Evolutionary conservation across 2,329 filamentous ascomycete genomes (phyloP), one percentile per base, ranked within the genome.

Genomic region (Ascochyta clinopodiicola): DNA sequence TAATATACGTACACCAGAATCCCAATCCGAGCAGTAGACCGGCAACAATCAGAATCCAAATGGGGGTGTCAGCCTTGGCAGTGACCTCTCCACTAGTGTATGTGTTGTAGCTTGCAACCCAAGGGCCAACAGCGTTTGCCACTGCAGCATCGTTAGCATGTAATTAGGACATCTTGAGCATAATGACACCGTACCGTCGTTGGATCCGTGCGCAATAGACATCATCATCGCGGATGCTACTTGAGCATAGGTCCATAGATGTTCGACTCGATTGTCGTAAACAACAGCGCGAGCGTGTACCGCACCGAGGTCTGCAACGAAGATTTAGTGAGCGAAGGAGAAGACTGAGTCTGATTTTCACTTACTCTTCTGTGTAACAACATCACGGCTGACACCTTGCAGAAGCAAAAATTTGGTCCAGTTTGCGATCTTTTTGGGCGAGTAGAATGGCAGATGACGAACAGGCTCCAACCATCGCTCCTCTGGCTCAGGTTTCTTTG

Each of bases 171-270:
- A 24, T 3, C 22, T 24, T 24, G 6, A 24, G 22, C 3, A 24
- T 6, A 24, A 4, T 24, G 22, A 24, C 22, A 3, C 6, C 22
- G 21, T 35, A 52, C 42, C 51, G 57, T 89, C 86, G 71, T 89
- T 89, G 62, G 86, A 85, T n/a, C 87, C 87, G 75, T 89, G 88
- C 1, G 87, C 87, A 66, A 91, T 90, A 2, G 87, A 89, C 27
- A 88, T 88, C 54, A 88, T 90, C 78, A 86, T 88, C 53, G 88
- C 88, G 22, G 87, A 71, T 17, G 76, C 53, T n/a, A 74, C 67
- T 51, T 74, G 71, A 40, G 67, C 68, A 42, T 72, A 82, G 1
- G 79, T 80, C 74, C 75, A 81, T 39, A 80, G 67, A 65, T 82
- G 78, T 61, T 81, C 80, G 9, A 80, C 78, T 4, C 75, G 71